Conservation (phyloP, 257 asterid genomes). For the Penstemon newberryi region DNA sequence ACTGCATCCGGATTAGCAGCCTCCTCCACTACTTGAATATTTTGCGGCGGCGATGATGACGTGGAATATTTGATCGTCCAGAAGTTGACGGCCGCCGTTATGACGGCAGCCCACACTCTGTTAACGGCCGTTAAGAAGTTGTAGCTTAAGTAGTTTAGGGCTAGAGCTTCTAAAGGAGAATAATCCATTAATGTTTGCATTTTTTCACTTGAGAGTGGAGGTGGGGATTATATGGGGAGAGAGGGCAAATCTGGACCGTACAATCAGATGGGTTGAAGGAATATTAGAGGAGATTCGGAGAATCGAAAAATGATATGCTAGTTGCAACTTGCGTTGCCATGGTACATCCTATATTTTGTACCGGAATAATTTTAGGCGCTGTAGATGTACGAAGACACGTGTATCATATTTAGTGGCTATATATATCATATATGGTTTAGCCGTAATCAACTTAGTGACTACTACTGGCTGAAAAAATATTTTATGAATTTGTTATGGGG, state of each 20-base stretch:
- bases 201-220: not conserved
- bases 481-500: no score
- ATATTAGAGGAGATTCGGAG: slow-evolving; percentile 52
- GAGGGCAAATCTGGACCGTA: slow-evolving; percentile 34
- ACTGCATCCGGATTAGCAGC: not conserved
- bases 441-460: no score
- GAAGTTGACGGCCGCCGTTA: slow-evolving; percentile 52
- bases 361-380: slow-evolving; percentile 9
- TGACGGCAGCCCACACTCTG: slow-evolving; percentile 54
- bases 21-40: not conserved
- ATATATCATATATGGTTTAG: no score
- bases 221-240: slow-evolving; percentile 29
- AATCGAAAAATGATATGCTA: slow-evolving; percentile 52
- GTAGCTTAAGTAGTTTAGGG: slow-evolving; percentile 42
- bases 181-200: slow-evolving; percentile 31
- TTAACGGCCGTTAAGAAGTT: slow-evolving; percentile 44
- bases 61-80: slow-evolving; percentile 45
- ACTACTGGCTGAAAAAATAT: no score
- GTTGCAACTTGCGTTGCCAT: not conserved
- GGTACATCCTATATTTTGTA: slow-evolving; percentile 40
- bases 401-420: no score
- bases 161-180: slow-evolving; percentile 55
- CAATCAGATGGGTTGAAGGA: slow-evolving; percentile 31
- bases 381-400: no score
- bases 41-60: slow-evolving; percentile 8